Base-by-base conservation (phyloP, 2,329 filamentous ascomycete species). In the Pezicula carpinea region DNA sequence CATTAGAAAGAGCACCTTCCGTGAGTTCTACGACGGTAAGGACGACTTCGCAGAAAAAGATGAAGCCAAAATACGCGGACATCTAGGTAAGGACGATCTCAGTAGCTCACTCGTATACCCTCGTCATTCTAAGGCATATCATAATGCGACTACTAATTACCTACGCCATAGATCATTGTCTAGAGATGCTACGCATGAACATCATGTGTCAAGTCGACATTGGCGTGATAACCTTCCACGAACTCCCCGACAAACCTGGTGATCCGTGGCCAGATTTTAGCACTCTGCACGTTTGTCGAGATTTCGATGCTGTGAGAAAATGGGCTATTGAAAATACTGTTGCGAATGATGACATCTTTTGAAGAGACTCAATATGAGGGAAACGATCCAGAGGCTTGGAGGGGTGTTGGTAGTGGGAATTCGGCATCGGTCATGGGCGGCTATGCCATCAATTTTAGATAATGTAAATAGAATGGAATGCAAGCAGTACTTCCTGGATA, bases 81-180 rank as follows among this genome's bases (percentile, higher is more conserved):
- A 47, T 47, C 38, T 47, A 35, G 44, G 39, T 47, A 46, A 32
- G 44, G 13, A 64, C n/a, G n/a, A n/a, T n/a, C n/a, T n/a, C n/a
- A n/a, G n/a, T n/a, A n/a, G n/a, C n/a, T n/a, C n/a, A n/a, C n/a
- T n/a, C n/a, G n/a, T n/a, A n/a, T n/a, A n/a, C n/a, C n/a, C n/a
- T n/a, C n/a, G n/a, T n/a, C n/a, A n/a, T n/a, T n/a, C n/a, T n/a
- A n/a, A n/a, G n/a, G n/a, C n/a, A n/a, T n/a, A n/a, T n/a, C n/a
- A n/a, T n/a, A n/a, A n/a, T n/a, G n/a, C n/a, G n/a, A n/a, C n/a
- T n/a, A n/a, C n/a, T n/a, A n/a, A n/a, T n/a, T n/a, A n/a, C n/a
- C n/a, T n/a, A n/a, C n/a, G n/a, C n/a, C n/a, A n/a, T n/a, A n/a
- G 72, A 77, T 56, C 73, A 76, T 53, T 76, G 74, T 63, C 69